These are phyloP conservation scores for Leishmania arabica DNA, from an alignment of 208 protist species.

Conservation along the genomic window DNA sequence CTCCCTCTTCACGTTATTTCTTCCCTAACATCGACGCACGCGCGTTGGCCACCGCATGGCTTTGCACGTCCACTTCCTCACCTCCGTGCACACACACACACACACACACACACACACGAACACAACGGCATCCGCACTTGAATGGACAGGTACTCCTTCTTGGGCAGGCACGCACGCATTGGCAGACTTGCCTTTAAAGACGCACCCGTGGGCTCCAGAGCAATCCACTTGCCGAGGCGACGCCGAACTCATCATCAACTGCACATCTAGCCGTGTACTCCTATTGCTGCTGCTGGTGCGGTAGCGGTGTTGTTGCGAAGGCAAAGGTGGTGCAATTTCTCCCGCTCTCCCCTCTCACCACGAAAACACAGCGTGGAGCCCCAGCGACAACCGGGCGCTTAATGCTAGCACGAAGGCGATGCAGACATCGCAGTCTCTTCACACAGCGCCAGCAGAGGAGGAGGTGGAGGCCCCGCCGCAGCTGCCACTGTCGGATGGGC, in stretches of 20 bases:
- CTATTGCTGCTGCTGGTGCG: neutral
- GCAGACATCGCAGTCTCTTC: constrained; percentile 1
- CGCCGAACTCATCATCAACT: neutral
- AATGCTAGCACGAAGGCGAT: neutral
- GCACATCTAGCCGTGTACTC: neutral
- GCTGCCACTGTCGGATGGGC: constrained; percentile 68
- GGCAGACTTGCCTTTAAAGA: constrained; percentile 4
- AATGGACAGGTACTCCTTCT: neutral
- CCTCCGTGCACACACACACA: neutral
- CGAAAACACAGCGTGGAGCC: neutral
- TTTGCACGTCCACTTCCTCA: neutral
- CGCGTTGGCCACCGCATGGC: neutral
- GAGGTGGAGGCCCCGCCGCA: constrained; percentile 65
- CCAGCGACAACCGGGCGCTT: neutral
- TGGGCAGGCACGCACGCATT: neutral
- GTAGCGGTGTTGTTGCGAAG: neutral
- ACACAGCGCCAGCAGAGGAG: constrained; percentile 7
- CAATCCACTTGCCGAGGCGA: neutral
- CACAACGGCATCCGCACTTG: neutral
- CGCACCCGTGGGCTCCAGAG: neutral
- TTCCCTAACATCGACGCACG: neutral
- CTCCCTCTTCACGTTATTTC: neutral
- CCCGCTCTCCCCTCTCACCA: neutral
- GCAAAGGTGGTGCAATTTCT: neutral
- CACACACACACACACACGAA: neutral